phyloP scores from a whole-genome alignment of 805 yeast species.

The Cyberlindnera bimundalis region DNA sequence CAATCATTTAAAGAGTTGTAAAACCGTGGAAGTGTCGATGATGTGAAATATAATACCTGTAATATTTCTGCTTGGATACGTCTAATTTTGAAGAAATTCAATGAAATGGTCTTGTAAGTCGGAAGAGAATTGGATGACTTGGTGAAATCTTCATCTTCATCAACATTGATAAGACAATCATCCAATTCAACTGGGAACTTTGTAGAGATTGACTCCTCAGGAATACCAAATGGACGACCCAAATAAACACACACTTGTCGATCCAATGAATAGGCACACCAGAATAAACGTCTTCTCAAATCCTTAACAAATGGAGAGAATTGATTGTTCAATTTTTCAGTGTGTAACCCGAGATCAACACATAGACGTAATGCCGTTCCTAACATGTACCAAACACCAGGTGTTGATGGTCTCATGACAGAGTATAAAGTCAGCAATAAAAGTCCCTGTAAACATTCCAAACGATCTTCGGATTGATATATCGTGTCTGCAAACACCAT shows the following conservation, averaged over 20 bases:
- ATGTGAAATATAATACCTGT: conserved; percentile 61
- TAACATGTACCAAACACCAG: conserved; percentile 89
- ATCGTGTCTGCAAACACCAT: conserved; percentile 54
- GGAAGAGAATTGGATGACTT: conserved; percentile 39
- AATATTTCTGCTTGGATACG: conserved; percentile 76
- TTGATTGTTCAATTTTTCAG: conserved; percentile 45
- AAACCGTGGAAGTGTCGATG: conserved; percentile 65
- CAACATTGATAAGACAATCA: conserved; percentile 55
- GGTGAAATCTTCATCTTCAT: conserved; percentile 38
- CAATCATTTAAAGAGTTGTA: conserved; percentile 55
- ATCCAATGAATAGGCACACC: conserved; percentile 88
- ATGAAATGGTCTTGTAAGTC: conserved; percentile 65
- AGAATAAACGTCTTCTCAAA: conserved; percentile 70
- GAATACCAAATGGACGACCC: conserved; percentile 86
- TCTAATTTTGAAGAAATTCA: conserved; percentile 66
- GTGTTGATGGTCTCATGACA: conserved; percentile 83
- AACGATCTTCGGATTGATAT: conserved; percentile 52
- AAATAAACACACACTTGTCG: conserved; percentile 82
- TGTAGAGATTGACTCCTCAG: conserved; percentile 72
- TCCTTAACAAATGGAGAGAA: conserved; percentile 60
- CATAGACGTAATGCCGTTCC: conserved; percentile 78
- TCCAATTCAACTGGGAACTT: conserved; percentile 72
- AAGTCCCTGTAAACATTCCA: conserved; percentile 73
- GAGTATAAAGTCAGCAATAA: conserved; percentile 67
- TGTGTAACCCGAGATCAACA: conserved; percentile 82